phyloP scores from a whole-genome alignment of 331 rosid genomes.

The Ulmus americana region DNA sequence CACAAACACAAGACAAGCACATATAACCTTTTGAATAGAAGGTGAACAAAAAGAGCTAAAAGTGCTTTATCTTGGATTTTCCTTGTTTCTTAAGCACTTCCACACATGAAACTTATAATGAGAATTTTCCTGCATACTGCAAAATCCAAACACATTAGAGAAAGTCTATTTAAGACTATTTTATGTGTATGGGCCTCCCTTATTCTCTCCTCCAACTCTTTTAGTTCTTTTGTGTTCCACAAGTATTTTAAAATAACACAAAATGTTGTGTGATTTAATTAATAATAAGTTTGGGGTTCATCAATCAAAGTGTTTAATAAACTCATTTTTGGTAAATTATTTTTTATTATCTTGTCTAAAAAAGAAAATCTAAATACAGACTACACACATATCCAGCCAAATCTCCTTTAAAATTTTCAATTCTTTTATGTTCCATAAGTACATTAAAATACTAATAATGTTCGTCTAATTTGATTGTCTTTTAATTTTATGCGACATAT shows the following conservation, averaged over 20 bases:
- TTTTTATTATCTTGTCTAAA: no score
- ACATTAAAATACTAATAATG: neutral
- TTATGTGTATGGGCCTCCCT: neutral
- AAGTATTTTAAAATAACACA: neutral
- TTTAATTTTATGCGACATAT: constrained; percentile 2
- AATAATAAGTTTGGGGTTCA: no score
- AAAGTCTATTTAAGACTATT: neutral
- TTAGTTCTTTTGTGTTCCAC: neutral
- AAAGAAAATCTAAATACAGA: no score
- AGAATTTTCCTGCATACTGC: neutral
- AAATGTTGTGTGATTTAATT: neutral
- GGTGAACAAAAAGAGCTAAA: neutral
- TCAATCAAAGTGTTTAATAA: no score
- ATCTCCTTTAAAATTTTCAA: neutral
- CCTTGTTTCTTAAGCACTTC: neutral
- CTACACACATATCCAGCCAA: neutral
- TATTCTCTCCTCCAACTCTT: no score
- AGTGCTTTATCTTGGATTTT: neutral
- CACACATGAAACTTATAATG: neutral
- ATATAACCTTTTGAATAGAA: neutral
- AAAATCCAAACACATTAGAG: neutral
- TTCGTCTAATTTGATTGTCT: neutral
- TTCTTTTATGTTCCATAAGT: neutral
- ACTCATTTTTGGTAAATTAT: no score
- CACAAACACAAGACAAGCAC: neutral